Evolutionary conservation across 257 asterid species (phyloP), one percentile per base, ranked within the genome.

Genomic region (Mitragyna speciosa): DNA sequence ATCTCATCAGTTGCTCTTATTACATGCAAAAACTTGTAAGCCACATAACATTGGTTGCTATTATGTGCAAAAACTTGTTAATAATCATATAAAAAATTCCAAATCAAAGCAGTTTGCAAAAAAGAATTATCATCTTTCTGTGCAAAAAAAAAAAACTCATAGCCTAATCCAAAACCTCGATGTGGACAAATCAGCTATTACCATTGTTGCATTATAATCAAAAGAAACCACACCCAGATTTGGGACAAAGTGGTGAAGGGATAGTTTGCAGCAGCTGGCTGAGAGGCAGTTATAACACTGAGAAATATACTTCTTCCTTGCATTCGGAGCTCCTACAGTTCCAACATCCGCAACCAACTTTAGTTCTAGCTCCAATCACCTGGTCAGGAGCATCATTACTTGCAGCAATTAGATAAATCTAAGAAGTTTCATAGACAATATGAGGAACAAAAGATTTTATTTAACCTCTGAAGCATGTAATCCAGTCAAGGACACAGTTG

Each of bases 321-420:
- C 99, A 87, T 96, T 96, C 56, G 99, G 99, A 79, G 87, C 98
- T 79, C 99, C 99, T 12, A 96, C 82, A 70, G 94, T 96, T 86
- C 98, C 99, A 75, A 94, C 98, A 90, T 96, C 99, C 43, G 99
- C 98, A 36, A 96, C 99, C 87, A 96, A 82, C 86, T 96, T 96
- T 77, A 96, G 89, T 90, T 96, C 99, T 88, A 96, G 87, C 45
- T 96, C 97, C 70, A 95, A 88, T 97, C 99, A 95, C 94, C 99
- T 95, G 82, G 45, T 80, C 83, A 86, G 64, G 28, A 73, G 86
- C 70, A 87, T 19, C 66, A 36, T 83, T 73, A 84, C 63, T 70
- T 75, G 72, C 5, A 69, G 49, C 48, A 63, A 16, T 48, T 22
- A 77, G 47, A 45, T 8, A 17, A 22, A 20, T 31, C 47, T 6